Conservation (phyloP, 495 filamentous ascomycete genomes). For the Echria macrotheca region DNA sequence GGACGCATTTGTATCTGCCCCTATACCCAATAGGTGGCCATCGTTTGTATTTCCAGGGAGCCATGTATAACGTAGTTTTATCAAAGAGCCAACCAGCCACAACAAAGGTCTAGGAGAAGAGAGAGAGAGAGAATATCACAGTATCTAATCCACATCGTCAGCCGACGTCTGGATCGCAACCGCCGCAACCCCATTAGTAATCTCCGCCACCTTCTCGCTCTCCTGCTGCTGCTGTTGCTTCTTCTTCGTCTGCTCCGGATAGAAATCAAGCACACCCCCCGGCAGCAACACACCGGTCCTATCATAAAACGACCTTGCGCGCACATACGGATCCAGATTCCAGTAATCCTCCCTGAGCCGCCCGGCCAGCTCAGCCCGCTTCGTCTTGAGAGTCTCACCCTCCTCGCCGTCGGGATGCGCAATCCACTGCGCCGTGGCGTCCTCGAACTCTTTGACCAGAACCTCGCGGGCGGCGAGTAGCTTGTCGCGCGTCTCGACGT, state of each 20-base stretch:
- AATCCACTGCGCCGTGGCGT: constrained; percentile 66
- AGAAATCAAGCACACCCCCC: constrained; percentile 64
- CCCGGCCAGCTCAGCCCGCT: constrained; percentile 51
- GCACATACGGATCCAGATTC: constrained; percentile 70
- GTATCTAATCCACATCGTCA: constrained; percentile 50
- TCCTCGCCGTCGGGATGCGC: constrained; percentile 30
- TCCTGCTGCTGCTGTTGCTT: no score
- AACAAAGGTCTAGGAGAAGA: not conserved
- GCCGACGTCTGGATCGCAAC: constrained; percentile 30
- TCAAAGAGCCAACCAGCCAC: not conserved
- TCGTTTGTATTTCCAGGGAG: no score
- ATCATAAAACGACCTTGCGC: constrained; percentile 70
- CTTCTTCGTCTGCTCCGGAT: constrained; percentile 42
- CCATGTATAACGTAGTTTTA: no score
- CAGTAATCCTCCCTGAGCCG: constrained; percentile 74
- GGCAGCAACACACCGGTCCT: constrained; percentile 61
- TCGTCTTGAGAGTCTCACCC: constrained; percentile 33
- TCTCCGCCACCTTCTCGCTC: constrained; percentile 25
- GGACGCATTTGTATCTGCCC: no score
- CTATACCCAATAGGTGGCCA: no score
- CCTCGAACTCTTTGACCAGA: constrained; percentile 65
- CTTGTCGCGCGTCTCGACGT: constrained; percentile 54
- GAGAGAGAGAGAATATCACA: not conserved
- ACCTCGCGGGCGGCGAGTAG: constrained; percentile 54
- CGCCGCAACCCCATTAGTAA: constrained; percentile 15